Evolutionary conservation across 2,329 filamentous ascomycete species (phyloP), one percentile per base, ranked within the genome.

Genomic region (Trichoderma gracile): DNA sequence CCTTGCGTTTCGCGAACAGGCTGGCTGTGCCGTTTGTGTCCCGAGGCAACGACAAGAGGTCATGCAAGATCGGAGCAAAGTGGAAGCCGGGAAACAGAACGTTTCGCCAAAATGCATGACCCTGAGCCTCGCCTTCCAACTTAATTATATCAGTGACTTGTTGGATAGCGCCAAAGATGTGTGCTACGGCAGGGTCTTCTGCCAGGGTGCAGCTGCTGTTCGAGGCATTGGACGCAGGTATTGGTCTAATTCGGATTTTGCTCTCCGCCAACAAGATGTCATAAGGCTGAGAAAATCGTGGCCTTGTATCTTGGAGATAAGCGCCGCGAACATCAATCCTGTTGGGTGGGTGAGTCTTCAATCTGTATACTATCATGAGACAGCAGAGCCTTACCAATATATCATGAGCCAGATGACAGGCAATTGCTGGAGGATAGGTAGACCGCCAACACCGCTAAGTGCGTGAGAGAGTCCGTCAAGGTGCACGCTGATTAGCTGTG

Each of bases 401-500:
- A 61, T 53, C 58, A 61, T 61, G n/a, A 61, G 17, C 40, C 49
- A 50, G 8, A 61, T 61, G 3, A 61, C 49, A 23, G 58, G 58
- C 9, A 61, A n/a, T 3, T 61, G 47, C 25, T 43, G 47, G 12
- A 61, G 47, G 8, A 40, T 19, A 5, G n/a, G 19, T 23, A 61
- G n/a, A 5, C 58, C 58, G 33, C 47, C 58, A 53, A 61, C 47
- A n/a, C 47, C 40, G 7, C 38, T 33, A 8, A 61, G 53, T 4
- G 58, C 58, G 19, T 61, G 58, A 5, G 58, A 45, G 38, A 61
- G 58, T 19, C 58, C 58, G 17, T 61, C 58, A 33, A 61, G 58
- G 15, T 61, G 58, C 27, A 61, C 58, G 1, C 53, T 61, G 14
- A 61, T 61, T 14, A 61, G 47, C 17, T 61, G 58, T 15, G 58